Conservation (phyloP, 257 asterid genomes). For the Solanum sitiens region DNA sequence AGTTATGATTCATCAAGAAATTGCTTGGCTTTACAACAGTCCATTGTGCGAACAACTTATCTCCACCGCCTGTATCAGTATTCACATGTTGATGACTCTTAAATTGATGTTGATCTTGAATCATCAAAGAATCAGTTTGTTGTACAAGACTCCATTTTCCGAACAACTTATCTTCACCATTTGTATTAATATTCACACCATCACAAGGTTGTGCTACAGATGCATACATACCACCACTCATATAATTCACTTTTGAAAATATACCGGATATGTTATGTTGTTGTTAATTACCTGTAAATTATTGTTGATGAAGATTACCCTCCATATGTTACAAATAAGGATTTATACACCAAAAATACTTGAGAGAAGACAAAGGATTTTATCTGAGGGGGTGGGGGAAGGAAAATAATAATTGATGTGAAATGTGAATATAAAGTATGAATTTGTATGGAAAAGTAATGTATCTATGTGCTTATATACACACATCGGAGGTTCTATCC, state of each 20-base stretch:
- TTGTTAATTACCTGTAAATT: not conserved
- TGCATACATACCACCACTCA: not conserved
- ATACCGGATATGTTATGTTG: not conserved
- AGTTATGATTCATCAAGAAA: constrained; percentile 6
- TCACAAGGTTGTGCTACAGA: not conserved
- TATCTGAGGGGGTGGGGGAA: constrained; percentile 3
- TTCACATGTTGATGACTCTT: not conserved
- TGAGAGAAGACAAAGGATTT: constrained; percentile 9
- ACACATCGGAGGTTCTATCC: too few species aligned
- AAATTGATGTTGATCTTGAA: too few species aligned
- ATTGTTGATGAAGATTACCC: not conserved
- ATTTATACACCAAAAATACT: too few species aligned
- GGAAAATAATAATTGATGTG: not conserved
- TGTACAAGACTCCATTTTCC: too few species aligned
- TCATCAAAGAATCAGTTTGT: too few species aligned
- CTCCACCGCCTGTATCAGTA: not conserved
- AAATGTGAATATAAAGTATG: too few species aligned
- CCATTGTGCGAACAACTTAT: constrained; percentile 52
- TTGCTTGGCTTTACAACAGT: constrained; percentile 71
- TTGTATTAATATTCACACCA: too few species aligned
- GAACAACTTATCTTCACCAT: too few species aligned
- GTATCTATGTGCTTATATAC: too few species aligned
- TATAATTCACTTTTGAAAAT: too few species aligned
- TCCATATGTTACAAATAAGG: not conserved
- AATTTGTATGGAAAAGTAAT: too few species aligned